Percentiles rank a stretch among this genome's conserved stretches.
Conservation (phyloP, 2,329 filamentous ascomycete genomes). For the Cercospora sp. region DNA sequence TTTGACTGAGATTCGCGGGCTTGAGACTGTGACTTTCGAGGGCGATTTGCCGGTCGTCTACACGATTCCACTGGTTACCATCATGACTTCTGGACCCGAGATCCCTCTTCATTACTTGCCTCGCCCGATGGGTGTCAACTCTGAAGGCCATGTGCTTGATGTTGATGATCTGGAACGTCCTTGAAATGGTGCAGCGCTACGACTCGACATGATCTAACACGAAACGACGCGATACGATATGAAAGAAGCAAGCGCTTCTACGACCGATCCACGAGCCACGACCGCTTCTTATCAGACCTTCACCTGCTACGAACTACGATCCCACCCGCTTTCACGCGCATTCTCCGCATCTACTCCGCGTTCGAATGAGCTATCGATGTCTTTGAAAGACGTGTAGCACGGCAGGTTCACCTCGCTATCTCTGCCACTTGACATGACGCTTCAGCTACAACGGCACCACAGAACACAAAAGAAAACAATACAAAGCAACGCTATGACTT, state of each 20-base stretch:
- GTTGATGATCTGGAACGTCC: slow-evolving; percentile 10
- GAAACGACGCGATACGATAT: not conserved
- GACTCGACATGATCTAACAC: not conserved
- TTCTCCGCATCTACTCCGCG: no score
- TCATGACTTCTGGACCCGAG: slow-evolving; percentile 23
- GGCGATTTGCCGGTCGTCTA: slow-evolving; percentile 33
- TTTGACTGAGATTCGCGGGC: slow-evolving; percentile 28
- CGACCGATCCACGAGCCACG: not conserved
- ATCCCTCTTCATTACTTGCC: slow-evolving; percentile 14
- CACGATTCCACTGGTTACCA: slow-evolving; percentile 21
- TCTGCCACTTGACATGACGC: not conserved
- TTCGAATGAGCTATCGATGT: no score
- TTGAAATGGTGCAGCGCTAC: not conserved
- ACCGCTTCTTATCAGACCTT: not conserved
- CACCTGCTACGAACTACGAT: not conserved
- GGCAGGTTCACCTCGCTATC: no score
- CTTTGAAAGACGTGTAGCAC: no score
- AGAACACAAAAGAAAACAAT: not conserved
- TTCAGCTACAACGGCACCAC: not conserved
- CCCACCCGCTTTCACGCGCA: no score
- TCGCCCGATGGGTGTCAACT: slow-evolving; percentile 15
- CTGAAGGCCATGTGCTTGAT: slow-evolving; percentile 16
- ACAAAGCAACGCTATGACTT: not conserved
- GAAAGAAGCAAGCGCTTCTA: not conserved
- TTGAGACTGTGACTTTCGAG: slow-evolving; percentile 27